These are phyloP conservation scores for Alloascoidea africana DNA, from an alignment of 805 yeast species.

Conservation along the genomic window DNA sequence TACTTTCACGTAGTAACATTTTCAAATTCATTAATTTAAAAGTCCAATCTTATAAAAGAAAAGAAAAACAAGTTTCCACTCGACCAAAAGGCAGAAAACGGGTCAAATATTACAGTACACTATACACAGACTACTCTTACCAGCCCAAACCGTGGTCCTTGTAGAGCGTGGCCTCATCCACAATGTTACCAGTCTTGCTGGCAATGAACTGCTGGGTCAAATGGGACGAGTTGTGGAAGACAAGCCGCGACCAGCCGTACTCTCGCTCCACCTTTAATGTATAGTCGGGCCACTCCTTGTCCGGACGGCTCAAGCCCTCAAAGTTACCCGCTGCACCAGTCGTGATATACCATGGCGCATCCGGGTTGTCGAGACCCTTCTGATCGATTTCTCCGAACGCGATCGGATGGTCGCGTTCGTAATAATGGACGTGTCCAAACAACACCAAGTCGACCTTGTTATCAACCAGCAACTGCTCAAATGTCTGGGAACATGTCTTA, in stretches of 20 bases:
- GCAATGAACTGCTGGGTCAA: conserved; percentile 16
- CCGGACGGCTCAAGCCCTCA: conserved; percentile 15
- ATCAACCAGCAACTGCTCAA: conserved; percentile 10
- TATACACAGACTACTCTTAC: too few relatives aligned
- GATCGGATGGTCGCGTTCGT: conserved; percentile 11
- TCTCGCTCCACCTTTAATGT: too few relatives aligned
- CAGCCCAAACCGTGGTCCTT: too few relatives aligned
- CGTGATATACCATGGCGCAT: conserved; percentile 16
- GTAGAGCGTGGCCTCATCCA: conserved; percentile 15
- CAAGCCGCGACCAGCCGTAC: conserved; percentile 15
- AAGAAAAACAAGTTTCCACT: too few relatives aligned
- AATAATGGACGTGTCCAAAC: conserved; percentile 14
- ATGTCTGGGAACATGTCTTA: conserved; percentile 11
- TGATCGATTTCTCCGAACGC: conserved; percentile 13
- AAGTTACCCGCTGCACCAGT: conserved; percentile 18
- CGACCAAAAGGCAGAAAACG: too few relatives aligned
- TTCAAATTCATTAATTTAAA: too few relatives aligned
- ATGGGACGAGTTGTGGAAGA: conserved; percentile 17
- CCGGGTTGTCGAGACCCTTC: conserved; percentile 14
- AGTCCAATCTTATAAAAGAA: too few relatives aligned
- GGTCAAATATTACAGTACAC: too few relatives aligned
- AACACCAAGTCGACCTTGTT: conserved; percentile 12
- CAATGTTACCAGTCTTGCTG: conserved; percentile 11
- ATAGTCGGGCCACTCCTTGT: too few relatives aligned
- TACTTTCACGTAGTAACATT: too few relatives aligned